Conservation (phyloP, 2,329 filamentous ascomycete genomes). For the Septoria linicola region DNA sequence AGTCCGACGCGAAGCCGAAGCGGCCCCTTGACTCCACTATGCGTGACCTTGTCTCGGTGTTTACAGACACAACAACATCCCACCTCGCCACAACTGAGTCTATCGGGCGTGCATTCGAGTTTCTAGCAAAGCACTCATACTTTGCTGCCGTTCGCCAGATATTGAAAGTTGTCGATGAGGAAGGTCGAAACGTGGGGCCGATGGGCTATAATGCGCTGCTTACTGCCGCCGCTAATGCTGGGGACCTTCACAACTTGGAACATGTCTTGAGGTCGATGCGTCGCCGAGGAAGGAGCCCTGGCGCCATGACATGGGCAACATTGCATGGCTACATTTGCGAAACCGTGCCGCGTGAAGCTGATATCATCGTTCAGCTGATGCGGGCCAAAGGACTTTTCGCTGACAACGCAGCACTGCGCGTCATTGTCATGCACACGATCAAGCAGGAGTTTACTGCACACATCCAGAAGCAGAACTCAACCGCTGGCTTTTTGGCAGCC, state of each 20-base stretch:
- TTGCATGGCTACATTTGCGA: conserved; percentile 29
- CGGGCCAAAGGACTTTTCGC: conserved; percentile 26
- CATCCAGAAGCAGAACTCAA: conserved; percentile 17
- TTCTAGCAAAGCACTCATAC: conserved; percentile 23
- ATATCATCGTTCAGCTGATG: conserved; percentile 27
- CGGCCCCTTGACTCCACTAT: not conserved
- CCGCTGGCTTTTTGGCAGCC: conserved; percentile 23
- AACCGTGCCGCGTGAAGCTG: conserved; percentile 14
- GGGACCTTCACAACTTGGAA: conserved; percentile 33
- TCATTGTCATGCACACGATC: conserved; percentile 16
- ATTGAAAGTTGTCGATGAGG: conserved; percentile 21
- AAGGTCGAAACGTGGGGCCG: conserved; percentile 17
- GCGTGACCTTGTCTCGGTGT: conserved; percentile 21
- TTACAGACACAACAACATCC: conserved; percentile 12
- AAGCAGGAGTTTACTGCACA: conserved; percentile 20
- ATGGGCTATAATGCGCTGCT: conserved; percentile 30
- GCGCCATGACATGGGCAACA: conserved; percentile 28
- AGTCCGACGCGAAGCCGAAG: not conserved
- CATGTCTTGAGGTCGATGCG: conserved; percentile 31
- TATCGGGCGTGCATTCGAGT: conserved; percentile 25
- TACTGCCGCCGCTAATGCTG: conserved; percentile 22
- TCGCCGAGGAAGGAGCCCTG: conserved; percentile 19
- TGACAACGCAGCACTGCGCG: conserved; percentile 14
- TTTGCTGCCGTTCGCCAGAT: conserved; percentile 24
- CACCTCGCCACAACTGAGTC: conserved; percentile 25